phyloP scores from a whole-genome alignment of 75 land plant genomes.

The Adiantum capillusveneris region DNA sequence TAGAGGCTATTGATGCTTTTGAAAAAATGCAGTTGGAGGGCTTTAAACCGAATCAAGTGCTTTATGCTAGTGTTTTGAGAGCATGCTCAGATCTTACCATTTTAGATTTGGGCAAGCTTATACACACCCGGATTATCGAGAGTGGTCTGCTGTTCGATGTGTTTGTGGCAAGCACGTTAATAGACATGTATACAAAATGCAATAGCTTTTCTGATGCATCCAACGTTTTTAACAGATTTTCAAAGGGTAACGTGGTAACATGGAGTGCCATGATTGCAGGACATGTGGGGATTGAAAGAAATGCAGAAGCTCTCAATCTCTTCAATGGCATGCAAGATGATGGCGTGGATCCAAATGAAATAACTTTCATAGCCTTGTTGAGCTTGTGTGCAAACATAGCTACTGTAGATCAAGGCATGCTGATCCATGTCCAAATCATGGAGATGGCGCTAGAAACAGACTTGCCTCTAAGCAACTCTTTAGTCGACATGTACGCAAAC shows the following conservation, averaged over 20 bases:
- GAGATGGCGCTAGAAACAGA: constrained; percentile 17
- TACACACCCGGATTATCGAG: constrained; percentile 53
- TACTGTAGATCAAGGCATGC: constrained; percentile 14
- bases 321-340: constrained; percentile 18
- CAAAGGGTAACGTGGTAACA: constrained; percentile 25
- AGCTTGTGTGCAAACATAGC: constrained; percentile 19
- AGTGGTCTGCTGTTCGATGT: constrained; percentile 25
- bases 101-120: constrained; percentile 29
- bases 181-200: constrained; percentile 69
- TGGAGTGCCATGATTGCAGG: constrained; percentile 41
- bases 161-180: constrained; percentile 49
- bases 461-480: constrained; percentile 19
- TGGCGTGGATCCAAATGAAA: constrained; percentile 13
- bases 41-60: constrained; percentile 37
- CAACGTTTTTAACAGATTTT: constrained; percentile 32
- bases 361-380: constrained; percentile 21
- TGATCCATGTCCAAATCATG: constrained; percentile 25
- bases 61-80: constrained; percentile 52
- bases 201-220: constrained; percentile 28
- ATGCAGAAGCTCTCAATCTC: constrained; percentile 20
- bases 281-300: constrained; percentile 13
- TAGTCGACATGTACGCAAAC: constrained; percentile 35
- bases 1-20: constrained; percentile 37
- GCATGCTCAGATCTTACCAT: constrained; percentile 35
- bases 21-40: constrained; percentile 44